Evolutionary conservation across 192 early-diverging fungal species (phyloP).

Genomic region (Backusella parvicylindrica): DNA sequence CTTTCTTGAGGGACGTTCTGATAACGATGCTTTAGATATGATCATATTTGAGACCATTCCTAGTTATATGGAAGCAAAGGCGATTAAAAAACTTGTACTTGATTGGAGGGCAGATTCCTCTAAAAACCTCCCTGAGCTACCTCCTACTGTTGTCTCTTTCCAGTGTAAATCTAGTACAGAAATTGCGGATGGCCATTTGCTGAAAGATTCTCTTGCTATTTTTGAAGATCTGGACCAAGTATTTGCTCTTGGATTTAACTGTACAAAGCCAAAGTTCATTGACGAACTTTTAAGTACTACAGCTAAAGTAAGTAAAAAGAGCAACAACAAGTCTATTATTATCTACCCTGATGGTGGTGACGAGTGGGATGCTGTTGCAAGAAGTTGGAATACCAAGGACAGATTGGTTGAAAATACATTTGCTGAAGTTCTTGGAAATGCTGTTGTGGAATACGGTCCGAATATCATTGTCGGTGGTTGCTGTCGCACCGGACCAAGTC

Average conservation of each 20-base stretch:
- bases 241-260: constrained; percentile 62
- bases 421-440: constrained; percentile 28
- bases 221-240: constrained; percentile 30
- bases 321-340: constrained; percentile 33
- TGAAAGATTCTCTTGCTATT: constrained; percentile 36
- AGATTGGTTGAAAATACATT: constrained; percentile 29
- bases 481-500: constrained; percentile 51
- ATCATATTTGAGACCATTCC: constrained; percentile 72
- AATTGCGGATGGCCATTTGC: constrained; percentile 48
- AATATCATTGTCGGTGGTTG: constrained; percentile 55
- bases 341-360: constrained; percentile 55
- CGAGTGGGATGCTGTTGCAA: constrained; percentile 36
- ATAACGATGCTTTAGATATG: constrained; percentile 42
- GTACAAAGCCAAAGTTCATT: constrained; percentile 47
- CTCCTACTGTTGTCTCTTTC: constrained; percentile 61
- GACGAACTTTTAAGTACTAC: constrained; percentile 9
- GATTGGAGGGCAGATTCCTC: not conserved
- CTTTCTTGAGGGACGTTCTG: constrained; percentile 22
- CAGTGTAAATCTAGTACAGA: constrained; percentile 32
- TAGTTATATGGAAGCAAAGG: constrained; percentile 47
- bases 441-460: constrained; percentile 35
- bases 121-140: not conserved
- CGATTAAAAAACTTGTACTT: constrained; percentile 43
- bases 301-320: not conserved
- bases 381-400: constrained; percentile 28